These are phyloP conservation scores for Fusarium proliferatum DNA, from an alignment of 2,329 filamentous ascomycete species.

Conservation along the genomic window DNA sequence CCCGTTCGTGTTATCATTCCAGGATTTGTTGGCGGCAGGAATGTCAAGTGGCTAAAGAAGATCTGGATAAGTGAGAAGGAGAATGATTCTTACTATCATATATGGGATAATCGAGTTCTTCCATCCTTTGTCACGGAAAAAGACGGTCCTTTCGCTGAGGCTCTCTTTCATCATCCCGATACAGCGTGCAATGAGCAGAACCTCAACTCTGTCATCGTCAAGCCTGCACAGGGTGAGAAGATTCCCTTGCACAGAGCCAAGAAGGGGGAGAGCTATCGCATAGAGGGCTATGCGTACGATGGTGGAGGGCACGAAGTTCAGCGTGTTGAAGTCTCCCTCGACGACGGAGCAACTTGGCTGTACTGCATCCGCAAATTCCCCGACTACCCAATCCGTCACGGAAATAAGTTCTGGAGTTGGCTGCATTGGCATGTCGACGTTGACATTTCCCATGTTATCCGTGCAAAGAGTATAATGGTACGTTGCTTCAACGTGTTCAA, in stretches of 20 bases:
- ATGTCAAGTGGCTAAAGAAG: not conserved
- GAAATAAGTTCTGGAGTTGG: not conserved
- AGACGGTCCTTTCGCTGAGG: not conserved
- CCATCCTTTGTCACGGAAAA: not conserved
- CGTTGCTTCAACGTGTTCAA: not conserved
- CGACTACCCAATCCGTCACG: not conserved
- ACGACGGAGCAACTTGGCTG: not conserved
- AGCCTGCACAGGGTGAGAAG: not conserved
- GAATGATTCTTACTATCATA: not conserved
- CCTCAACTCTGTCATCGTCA: not conserved
- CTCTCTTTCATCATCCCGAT: not conserved
- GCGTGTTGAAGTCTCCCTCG: not conserved
- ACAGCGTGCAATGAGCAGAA: not conserved
- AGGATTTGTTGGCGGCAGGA: not conserved
- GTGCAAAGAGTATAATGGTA: not conserved
- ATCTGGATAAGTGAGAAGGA: not conserved
- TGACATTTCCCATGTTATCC: not conserved
- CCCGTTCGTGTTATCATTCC: not conserved
- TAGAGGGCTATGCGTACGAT: not conserved
- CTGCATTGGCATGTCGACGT: not conserved
- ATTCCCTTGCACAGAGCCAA: not conserved
- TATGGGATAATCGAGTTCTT: not conserved
- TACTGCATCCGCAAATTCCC: not conserved
- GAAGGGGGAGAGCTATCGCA: not conserved
- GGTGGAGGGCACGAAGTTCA: not conserved